phyloP scores from a whole-genome alignment of 108 stramenopile species.

The Skeletonema menzelii region DNA sequence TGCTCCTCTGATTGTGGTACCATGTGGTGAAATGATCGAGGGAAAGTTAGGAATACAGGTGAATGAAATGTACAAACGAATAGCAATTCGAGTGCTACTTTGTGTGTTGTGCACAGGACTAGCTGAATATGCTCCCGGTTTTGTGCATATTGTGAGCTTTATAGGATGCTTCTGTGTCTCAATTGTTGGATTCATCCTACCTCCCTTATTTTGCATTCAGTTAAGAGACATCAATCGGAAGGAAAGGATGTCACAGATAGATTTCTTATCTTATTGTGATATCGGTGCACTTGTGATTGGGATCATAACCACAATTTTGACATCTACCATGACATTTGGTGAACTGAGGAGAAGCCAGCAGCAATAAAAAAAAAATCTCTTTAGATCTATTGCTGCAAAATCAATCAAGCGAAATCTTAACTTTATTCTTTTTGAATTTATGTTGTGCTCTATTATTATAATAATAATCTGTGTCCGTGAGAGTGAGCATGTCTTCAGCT shows the following conservation, averaged over 20 bases:
- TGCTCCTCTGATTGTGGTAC: slow-evolving; percentile 73
- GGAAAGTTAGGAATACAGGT: slow-evolving; percentile 51
- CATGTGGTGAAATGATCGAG: slow-evolving; percentile 77
- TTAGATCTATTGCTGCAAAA: no score
- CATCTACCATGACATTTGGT: slow-evolving; percentile 17
- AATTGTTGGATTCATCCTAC: slow-evolving; percentile 66
- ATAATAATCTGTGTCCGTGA: no score
- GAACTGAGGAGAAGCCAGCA: slow-evolving; percentile 2
- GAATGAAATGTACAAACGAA: slow-evolving; percentile 7
- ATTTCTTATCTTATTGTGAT: slow-evolving; percentile 9
- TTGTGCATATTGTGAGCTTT: slow-evolving; percentile 70
- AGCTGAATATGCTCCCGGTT: slow-evolving; percentile 58
- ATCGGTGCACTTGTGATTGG: slow-evolving; percentile 9
- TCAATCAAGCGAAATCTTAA: no score
- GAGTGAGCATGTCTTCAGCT: no score
- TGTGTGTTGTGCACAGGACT: slow-evolving; percentile 49
- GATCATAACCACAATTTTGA: slow-evolving; percentile 12
- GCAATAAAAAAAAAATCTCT: not conserved
- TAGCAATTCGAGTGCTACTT: slow-evolving; percentile 52
- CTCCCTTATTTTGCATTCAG: slow-evolving; percentile 55
- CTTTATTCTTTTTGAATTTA: not conserved
- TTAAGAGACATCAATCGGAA: not conserved
- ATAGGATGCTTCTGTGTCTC: slow-evolving; percentile 81
- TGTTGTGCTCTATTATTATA: not conserved
- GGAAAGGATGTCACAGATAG: not conserved